Conservation (phyloP, 306 rosid genomes). For the Rosa rugosa region DNA sequence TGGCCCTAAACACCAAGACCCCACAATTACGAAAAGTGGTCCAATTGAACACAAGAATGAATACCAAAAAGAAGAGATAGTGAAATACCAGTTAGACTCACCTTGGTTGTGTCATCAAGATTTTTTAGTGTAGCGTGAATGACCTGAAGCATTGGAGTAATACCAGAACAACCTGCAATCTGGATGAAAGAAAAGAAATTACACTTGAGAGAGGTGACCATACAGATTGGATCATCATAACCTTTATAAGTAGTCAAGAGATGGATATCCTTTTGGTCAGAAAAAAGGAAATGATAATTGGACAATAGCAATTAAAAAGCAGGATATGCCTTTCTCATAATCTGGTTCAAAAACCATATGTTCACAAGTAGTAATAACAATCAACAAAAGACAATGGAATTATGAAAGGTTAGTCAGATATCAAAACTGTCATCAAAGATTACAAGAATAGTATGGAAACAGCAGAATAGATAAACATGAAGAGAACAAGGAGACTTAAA, state of each 20-base stretch:
- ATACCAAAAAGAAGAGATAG: too few species aligned
- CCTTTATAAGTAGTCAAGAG: neutral
- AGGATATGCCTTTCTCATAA: neutral
- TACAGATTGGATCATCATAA: neutral
- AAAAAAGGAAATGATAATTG: neutral
- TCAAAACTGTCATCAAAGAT: too few species aligned
- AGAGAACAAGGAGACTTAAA: too few species aligned
- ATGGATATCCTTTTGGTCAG: neutral
- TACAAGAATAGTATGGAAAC: too few species aligned
- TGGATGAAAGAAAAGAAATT: conserved; percentile 30
- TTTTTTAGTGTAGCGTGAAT: conserved; percentile 92
- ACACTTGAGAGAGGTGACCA: conserved; percentile 10
- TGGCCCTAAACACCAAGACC: too few species aligned
- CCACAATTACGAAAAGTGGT: too few species aligned
- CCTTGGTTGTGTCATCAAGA: conserved; percentile 90
- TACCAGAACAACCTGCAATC: conserved; percentile 98
- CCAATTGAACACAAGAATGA: too few species aligned
- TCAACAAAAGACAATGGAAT: too few species aligned
- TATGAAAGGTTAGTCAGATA: too few species aligned
- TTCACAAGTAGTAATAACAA: neutral
- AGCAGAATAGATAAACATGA: too few species aligned
- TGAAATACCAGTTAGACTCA: conserved; percentile 16
- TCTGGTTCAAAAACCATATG: neutral
- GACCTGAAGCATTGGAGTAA: conserved; percentile 97
- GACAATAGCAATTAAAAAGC: neutral